These are phyloP conservation scores for Cokeromyces recurvatus DNA, from an alignment of 371 early-diverging fungal genomes.

Conservation along the genomic window DNA sequence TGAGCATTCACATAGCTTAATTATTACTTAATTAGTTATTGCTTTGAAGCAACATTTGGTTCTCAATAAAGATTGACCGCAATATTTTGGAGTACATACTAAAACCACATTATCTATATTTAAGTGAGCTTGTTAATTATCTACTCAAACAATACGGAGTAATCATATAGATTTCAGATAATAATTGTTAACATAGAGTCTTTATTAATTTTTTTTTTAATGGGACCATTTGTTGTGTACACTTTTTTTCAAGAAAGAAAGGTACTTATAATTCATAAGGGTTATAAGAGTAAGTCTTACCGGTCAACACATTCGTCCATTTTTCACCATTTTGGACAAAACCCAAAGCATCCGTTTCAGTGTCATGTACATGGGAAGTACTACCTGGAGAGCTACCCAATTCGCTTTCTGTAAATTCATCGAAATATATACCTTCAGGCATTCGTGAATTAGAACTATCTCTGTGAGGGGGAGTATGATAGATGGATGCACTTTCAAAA, in stretches of 20 bases:
- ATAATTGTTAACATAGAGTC: neutral
- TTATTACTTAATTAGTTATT: too few relatives aligned
- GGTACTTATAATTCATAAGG: slow-evolving; percentile 1
- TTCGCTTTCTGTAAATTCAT: slow-evolving; percentile 1
- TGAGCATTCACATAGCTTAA: too few relatives aligned
- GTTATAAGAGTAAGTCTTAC: slow-evolving; percentile 2
- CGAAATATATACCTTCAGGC: neutral
- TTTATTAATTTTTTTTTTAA: too few relatives aligned
- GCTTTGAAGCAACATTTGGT: neutral
- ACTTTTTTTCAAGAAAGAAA: neutral
- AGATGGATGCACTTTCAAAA: slow-evolving; percentile 2
- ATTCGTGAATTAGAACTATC: slow-evolving; percentile 2
- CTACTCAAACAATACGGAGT: slow-evolving; percentile 1
- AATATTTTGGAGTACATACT: neutral
- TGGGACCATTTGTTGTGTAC: neutral
- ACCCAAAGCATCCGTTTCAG: neutral
- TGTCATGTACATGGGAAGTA: neutral
- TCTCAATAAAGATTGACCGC: slow-evolving; percentile 1
- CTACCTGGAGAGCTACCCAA: slow-evolving; percentile 2
- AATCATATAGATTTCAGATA: slow-evolving; percentile 1
- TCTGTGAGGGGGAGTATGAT: slow-evolving; percentile 4
- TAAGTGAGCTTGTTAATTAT: slow-evolving; percentile 1
- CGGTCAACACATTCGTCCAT: slow-evolving; percentile 2
- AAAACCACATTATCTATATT: neutral
- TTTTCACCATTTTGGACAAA: neutral